Evolutionary conservation across 2,329 filamentous ascomycete species (phyloP), one percentile per base, ranked within the genome.

Genomic region (Cadophora sp.): DNA sequence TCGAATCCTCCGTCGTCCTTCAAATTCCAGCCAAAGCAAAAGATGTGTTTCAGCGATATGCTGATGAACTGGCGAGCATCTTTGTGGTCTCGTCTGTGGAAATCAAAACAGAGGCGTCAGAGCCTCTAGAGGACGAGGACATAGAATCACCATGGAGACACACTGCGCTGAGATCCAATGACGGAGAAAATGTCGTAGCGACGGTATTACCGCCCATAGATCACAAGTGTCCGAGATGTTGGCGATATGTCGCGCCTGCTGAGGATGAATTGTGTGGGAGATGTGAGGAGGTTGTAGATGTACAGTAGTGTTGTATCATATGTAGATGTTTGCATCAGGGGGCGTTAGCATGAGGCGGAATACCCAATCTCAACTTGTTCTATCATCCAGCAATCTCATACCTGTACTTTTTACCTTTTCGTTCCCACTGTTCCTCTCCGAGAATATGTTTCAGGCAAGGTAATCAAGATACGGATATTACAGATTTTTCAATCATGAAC

Each of bases 201-300:
- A 73, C 71, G 68, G 69, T 82, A 5, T 51, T 79, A 59, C 80
- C 84, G 11, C 84, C 89, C 0, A 78, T 78, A 16, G 79, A 81
- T 14, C 80, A 84, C 58, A 99, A 98, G 79, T 99, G 96, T 78
- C 85, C 87, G 0, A 85, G 96, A 62, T 99, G 96, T 81, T 99
- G 96, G 96, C 88, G 91, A 70, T 97, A 93, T 79, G 85, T 91
- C 27, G 89, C 91, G n/a, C 82, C 86, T n/a, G 80, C 80, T 59
- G 85, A 90, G 73, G 88, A 91, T 22, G 79, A 82, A 48, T 81
- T 97, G 22, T 98, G 95, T 79, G 80, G 79, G 60, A 84, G 93
- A 76, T 98, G 95, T 78, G 88, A 90, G 34, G 85, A 87, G 14
- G 87, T 91, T 43, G 85, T 95, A 22, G 14, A 53, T 66, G 62